These are phyloP conservation scores for Trichoderma arundinaceum DNA, from an alignment of 2,329 filamentous ascomycete species.

Conservation along the genomic window DNA sequence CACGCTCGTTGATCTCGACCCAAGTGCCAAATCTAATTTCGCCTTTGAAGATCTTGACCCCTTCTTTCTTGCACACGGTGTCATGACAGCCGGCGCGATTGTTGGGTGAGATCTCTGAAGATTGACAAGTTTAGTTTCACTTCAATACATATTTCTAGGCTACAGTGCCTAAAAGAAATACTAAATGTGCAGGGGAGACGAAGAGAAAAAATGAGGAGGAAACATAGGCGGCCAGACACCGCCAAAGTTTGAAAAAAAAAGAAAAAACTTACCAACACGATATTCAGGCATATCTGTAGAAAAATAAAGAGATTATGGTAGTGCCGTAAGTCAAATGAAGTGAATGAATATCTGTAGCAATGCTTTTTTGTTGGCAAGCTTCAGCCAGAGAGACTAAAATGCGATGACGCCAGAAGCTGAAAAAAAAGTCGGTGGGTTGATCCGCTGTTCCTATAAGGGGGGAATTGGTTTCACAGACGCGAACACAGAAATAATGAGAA, in stretches of 20 bases:
- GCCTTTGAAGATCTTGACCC: constrained; percentile 76
- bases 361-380: background rate
- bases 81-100: constrained; percentile 77
- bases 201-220: background rate
- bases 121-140: background rate
- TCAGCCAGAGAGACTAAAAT: constrained; percentile 4
- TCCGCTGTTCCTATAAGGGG: background rate
- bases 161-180: background rate
- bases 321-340: constrained; percentile 22
- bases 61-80: constrained; percentile 71
- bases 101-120: constrained; percentile 71
- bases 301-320: constrained; percentile 13
- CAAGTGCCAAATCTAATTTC: constrained; percentile 78
- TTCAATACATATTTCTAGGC: background rate
- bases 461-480: background rate
- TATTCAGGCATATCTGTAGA: constrained; percentile 51
- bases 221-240: too few species aligned
- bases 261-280: constrained; percentile 51
- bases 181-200: background rate
- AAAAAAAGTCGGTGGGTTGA: constrained; percentile 18
- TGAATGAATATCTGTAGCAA: constrained; percentile 6
- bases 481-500: background rate
- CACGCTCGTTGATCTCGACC: constrained; percentile 66
- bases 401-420: constrained; percentile 29
- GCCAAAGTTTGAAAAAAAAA: background rate